phyloP scores from a whole-genome alignment of 306 rosid genomes.

The Astragalus membranaceus region DNA sequence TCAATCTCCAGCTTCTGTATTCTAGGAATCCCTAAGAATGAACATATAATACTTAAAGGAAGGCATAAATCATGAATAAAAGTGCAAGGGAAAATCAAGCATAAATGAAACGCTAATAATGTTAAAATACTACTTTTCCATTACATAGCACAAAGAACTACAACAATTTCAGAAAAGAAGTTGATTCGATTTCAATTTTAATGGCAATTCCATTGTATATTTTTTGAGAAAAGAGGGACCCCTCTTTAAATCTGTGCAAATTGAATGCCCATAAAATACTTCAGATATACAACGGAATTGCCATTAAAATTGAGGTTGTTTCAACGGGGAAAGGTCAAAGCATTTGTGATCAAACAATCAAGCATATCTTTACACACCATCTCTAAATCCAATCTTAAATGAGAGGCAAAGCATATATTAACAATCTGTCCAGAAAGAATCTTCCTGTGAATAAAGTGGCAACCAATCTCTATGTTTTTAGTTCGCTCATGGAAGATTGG shows the following conservation, averaged over 20 bases:
- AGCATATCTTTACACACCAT: neutral
- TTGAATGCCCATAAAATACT: neutral
- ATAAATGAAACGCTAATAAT: conserved; percentile 6
- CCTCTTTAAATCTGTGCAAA: neutral
- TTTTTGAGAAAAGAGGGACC: neutral
- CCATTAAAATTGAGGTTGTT: neutral
- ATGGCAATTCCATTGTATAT: neutral
- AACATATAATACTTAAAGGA: neutral
- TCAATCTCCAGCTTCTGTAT: conserved; percentile 93
- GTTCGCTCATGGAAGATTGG: too few species aligned
- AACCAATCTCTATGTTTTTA: too few species aligned
- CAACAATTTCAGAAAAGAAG: neutral
- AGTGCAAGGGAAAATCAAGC: neutral
- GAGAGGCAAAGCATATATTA: neutral
- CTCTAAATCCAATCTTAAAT: neutral
- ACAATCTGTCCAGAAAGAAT: too few species aligned
- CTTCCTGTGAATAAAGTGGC: too few species aligned
- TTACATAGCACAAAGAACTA: neutral
- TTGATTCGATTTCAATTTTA: neutral
- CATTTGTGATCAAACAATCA: neutral
- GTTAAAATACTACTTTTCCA: neutral
- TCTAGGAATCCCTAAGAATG: conserved; percentile 71
- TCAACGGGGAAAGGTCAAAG: neutral
- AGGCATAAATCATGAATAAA: neutral
- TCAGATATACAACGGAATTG: too few species aligned